Conservation (phyloP, 2,329 filamentous ascomycete genomes). For the Sporothrix curviconia region DNA sequence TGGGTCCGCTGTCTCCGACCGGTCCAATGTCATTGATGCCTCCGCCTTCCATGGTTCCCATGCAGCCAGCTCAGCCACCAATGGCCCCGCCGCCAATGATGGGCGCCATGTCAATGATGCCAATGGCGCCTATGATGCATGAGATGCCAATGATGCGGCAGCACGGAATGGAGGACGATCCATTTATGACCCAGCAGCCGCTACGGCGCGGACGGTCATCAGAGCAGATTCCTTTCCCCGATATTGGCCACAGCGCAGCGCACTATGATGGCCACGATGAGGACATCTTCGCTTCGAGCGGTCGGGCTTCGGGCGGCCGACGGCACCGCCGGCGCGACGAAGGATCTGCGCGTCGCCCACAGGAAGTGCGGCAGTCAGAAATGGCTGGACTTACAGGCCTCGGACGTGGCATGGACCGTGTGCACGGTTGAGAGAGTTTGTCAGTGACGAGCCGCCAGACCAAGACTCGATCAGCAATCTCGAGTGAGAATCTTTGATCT, state of each 20-base stretch:
- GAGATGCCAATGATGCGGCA: constrained; percentile 29
- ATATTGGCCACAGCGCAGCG: not conserved
- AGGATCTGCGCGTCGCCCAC: constrained; percentile 11
- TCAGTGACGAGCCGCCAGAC: constrained; percentile 37
- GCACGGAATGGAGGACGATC: constrained; percentile 37
- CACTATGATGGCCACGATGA: constrained; percentile 9
- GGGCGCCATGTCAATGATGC: constrained; percentile 22
- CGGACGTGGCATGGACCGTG: constrained; percentile 40
- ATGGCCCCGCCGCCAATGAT: constrained; percentile 15
- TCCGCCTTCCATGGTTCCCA: constrained; percentile 23
- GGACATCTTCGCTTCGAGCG: not conserved
- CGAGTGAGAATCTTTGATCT: not conserved
- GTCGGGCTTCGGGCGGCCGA: not conserved
- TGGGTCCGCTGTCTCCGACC: constrained; percentile 6
- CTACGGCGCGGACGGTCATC: not conserved
- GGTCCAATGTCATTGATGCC: constrained; percentile 7
- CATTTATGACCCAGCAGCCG: constrained; percentile 26
- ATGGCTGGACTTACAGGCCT: constrained; percentile 42
- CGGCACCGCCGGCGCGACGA: constrained; percentile 6
- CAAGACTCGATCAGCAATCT: constrained; percentile 10
- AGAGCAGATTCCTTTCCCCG: constrained; percentile 5
- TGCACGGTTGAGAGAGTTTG: constrained; percentile 44
- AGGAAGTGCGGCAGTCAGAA: constrained; percentile 32
- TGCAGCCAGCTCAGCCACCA: constrained; percentile 12
- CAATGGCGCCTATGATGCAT: constrained; percentile 28